Conservation (phyloP, 2,329 filamentous ascomycete genomes). For the Elsinoe australis region DNA sequence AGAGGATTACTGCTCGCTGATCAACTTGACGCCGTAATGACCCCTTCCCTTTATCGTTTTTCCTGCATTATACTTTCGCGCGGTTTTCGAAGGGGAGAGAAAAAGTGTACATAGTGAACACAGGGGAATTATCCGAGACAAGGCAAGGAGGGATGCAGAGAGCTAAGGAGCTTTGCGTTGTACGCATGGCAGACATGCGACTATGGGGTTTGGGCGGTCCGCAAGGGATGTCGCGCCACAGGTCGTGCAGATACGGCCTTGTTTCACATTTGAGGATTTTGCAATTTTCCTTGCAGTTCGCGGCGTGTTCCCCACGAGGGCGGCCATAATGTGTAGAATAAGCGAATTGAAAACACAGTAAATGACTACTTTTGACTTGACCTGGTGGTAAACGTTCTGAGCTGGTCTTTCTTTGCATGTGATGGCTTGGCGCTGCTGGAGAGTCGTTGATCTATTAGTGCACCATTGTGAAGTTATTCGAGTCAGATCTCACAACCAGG, state of each 20-base stretch:
- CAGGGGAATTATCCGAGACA: not conserved
- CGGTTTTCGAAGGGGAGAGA: too few relatives aligned
- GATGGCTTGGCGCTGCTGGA: not conserved
- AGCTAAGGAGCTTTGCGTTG: constrained; percentile 1
- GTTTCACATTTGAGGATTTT: too few relatives aligned
- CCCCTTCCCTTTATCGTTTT: not conserved
- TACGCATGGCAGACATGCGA: not conserved
- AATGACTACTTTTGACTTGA: not conserved
- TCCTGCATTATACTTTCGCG: too few relatives aligned
- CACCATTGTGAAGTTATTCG: too few relatives aligned
- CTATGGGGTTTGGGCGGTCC: too few relatives aligned
- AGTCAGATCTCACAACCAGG: too few relatives aligned
- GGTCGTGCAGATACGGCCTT: too few relatives aligned
- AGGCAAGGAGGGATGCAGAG: not conserved
- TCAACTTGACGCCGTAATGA: not conserved
- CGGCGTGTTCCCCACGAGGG: constrained; percentile 1
- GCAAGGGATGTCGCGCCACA: too few relatives aligned
- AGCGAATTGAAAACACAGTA: not conserved
- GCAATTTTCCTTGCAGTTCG: too few relatives aligned
- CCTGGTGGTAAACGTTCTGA: not conserved
- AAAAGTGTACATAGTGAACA: not conserved
- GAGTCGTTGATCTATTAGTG: too few relatives aligned
- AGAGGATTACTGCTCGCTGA: not conserved
- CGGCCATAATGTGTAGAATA: constrained; percentile 15
- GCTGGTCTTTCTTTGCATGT: not conserved